Base-by-base conservation (phyloP, 768 basidiomycete genomes). In the Cyathus striatus region DNA sequence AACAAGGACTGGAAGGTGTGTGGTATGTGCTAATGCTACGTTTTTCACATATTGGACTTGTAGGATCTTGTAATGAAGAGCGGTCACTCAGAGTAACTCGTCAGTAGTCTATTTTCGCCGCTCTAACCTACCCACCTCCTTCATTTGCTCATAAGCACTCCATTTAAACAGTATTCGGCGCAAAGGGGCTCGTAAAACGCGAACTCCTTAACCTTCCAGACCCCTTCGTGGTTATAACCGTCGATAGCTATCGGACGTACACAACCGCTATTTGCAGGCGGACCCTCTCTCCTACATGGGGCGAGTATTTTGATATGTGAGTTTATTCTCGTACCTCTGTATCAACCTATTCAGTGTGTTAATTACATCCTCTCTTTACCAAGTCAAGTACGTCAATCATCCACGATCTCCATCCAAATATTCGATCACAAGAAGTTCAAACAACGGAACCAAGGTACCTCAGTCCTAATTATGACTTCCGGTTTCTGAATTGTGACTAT, bases 381-480 rank as follows among this genome's bases (percentile, higher is more conserved):
- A 32, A 23, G 6, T 32, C 46, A 71, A 47, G 78, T 92, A 50
- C 83, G 78, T 34, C 81, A 78, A 47, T 80, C 81, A 22, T 91
- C 90, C 25, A 72, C 79, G 52, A 75, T 94, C 55, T 73, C 76
- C 20, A 86, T 94, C 36, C 90, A 94, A 66, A 79, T 95, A 46
- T 92, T 93, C 57, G 92, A 95, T 71, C 83, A 90, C 63, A 77
- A 80, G 57, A 90, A 88, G 62, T 92, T 89, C 67, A 90, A 77
- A 67, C 81, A 81, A 61, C 79, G 83, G 53, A 90, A 93, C 59
- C 91, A 93, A 69, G 90, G 75, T n/a, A n/a, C n/a, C n/a, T n/a
- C n/a, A n/a, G n/a, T 68, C 26, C 49, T 55, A 51, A 34, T 33
- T 43, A 62, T 60, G 38, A 49, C 65, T 12, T 34, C n/a, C 20